Evolutionary conservation across 1,284 basidiomycete species (phyloP), one percentile per base, ranked within the genome.

Genomic region (Gymnopus androsaceus): DNA sequence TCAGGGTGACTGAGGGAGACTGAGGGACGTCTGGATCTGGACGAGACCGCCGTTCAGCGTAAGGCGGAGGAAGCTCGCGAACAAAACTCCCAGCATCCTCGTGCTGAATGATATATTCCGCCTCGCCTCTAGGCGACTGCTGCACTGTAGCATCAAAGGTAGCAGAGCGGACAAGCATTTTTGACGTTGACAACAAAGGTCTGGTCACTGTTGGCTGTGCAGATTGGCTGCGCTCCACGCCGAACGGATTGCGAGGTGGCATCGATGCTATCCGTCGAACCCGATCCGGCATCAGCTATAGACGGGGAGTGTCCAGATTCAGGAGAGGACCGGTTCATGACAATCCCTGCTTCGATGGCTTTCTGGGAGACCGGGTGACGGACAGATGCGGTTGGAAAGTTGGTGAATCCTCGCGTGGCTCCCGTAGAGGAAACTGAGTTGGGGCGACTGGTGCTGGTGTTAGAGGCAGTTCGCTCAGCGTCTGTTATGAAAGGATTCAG

Each of bases 351-450:
- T 27, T 54, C 53, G 30, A 51, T 47, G 19, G 42, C 46, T 12
- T 54, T 54, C 17, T 31, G 36, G 37, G n/a, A n/a, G n/a, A n/a
- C 33, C 5, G 54, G 31, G 28, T 36, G 47, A 36, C 56, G 58
- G 25, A 65, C 57, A 19, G 65, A 65, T 38, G 62, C 38, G 9
- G 54, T 44, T 2, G 63, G 65, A 54, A 66, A 65, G 28, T 51
- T 63, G 47, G 59, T 57, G 31, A 65, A 68, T 9, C 61, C 63
- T 7, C 59, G 51, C 11, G 54, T 23, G 5, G 41, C 33, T 7
- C 27, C 15, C 3, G 56, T 42, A 21, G 56, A 54, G 27, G 33
- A 14, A 14, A 25, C 40, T 21, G 54, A 55, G 11, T 36, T 28
- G 5, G 54, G 46, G 4, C 55, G 55, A 25, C 36, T 37, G 27